phyloP scores from a whole-genome alignment of 2,329 filamentous ascomycete species.

The Clonostachys byssicola region DNA sequence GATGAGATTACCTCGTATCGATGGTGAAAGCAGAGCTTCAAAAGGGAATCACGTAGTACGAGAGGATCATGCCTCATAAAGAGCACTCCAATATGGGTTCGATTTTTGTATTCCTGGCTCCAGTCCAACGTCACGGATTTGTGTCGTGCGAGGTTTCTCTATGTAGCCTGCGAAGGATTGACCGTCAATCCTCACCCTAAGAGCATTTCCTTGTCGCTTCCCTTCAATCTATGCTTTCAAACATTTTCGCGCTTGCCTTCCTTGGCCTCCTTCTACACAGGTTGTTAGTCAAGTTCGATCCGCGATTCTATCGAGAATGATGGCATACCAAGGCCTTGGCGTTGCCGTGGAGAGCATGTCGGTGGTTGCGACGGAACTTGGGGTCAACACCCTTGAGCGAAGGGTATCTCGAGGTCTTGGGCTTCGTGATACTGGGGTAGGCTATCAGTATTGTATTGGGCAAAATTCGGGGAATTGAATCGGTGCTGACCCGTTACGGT shows the following conservation, averaged over 20 bases:
- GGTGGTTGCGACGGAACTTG: conserved; percentile 99
- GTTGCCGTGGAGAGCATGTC: conserved; percentile 98
- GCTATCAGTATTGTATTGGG: not conserved
- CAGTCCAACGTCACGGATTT: too few species aligned
- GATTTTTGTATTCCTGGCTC: too few species aligned
- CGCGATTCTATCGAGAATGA: conserved; percentile 2
- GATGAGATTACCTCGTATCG: too few species aligned
- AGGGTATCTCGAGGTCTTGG: conserved; percentile 97
- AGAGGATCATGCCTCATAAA: too few species aligned
- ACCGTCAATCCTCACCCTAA: too few species aligned
- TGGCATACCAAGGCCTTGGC: conserved; percentile 89
- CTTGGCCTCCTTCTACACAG: conserved; percentile 85
- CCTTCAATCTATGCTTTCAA: conserved; percentile 27
- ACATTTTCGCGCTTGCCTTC: conserved; percentile 90
- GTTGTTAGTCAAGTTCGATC: conserved; percentile 19
- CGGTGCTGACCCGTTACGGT: conserved; percentile 86
- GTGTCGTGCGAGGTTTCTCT: too few species aligned
- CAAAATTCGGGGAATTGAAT: not conserved
- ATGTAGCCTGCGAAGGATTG: too few species aligned
- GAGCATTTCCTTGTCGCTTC: too few species aligned
- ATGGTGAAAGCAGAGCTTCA: too few species aligned
- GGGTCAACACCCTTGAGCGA: conserved; percentile 98
- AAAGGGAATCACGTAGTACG: too few species aligned
- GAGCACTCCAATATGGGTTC: too few species aligned
- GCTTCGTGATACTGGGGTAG: conserved; percentile 91